A percentile compares a stretch with the other conserved stretches of the same genome.
These are phyloP conservation scores for Thraustochytrium sp. DNA, from an alignment of 352 stramenopile species.

Conservation along the genomic window DNA sequence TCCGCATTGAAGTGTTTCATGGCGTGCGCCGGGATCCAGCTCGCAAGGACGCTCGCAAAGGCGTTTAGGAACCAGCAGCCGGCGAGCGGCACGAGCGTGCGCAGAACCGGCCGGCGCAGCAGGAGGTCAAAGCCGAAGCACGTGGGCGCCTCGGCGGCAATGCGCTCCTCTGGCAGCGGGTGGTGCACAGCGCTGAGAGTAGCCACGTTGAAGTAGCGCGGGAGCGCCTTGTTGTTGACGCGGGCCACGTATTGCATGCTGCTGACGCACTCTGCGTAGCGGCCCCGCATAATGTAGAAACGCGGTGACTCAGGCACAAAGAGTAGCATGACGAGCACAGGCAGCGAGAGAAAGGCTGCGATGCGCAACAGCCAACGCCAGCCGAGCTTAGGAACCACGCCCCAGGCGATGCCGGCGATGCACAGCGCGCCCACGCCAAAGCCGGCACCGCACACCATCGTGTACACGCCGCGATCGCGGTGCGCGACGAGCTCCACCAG, in stretches of 20 bases:
- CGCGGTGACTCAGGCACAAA: conserved; percentile 24
- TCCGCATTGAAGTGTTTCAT: background rate
- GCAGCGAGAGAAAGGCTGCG: background rate
- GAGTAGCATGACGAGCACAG: background rate
- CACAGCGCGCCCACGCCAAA: conserved; percentile 22
- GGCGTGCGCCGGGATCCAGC: background rate
- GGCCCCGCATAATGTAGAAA: conserved; percentile 22
- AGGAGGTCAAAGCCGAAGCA: background rate
- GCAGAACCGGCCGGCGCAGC: background rate
- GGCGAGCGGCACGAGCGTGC: background rate
- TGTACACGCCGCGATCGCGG: conserved; percentile 1
- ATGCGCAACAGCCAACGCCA: conserved; percentile 36
- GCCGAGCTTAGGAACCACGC: background rate
- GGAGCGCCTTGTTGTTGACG: conserved; percentile 1
- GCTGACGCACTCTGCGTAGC: background rate
- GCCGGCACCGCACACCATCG: background rate
- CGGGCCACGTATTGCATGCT: conserved; percentile 2
- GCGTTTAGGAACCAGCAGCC: conserved; percentile 30
- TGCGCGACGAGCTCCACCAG: conserved; percentile 24
- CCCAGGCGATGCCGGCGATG: conserved; percentile 5
- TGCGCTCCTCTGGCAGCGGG: background rate
- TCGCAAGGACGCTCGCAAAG: conserved; percentile 3
- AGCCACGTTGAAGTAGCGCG: conserved; percentile 10
- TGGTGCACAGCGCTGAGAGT: conserved; percentile 9
- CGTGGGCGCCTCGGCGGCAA: background rate